A percentile compares a stretch with the other conserved stretches of the same genome.
phyloP scores from a whole-genome alignment of 1,284 basidiomycete species.

The Rhodotorula sp. region DNA sequence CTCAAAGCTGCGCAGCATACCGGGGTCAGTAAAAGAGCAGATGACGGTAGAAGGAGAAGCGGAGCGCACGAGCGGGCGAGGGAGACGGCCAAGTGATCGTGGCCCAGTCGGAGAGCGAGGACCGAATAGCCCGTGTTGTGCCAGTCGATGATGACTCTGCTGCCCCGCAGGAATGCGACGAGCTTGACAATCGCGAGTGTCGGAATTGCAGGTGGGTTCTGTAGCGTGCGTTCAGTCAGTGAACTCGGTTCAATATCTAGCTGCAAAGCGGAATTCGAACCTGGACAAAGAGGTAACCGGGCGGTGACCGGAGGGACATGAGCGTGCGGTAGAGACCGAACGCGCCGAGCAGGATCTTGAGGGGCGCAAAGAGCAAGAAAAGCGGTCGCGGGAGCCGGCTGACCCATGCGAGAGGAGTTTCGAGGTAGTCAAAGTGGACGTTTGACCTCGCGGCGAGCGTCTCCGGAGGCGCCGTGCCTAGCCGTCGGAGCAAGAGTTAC shows the following conservation, averaged over 20 bases:
- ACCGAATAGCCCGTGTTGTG: slow-evolving; percentile 97
- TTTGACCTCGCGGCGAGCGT: slow-evolving; percentile 64
- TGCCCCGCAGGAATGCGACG: slow-evolving; percentile 61
- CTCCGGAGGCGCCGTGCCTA: slow-evolving; percentile 72
- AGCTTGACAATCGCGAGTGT: slow-evolving; percentile 83
- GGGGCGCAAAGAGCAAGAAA: slow-evolving; percentile 74
- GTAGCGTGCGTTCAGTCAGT: slow-evolving; percentile 22
- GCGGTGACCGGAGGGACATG: slow-evolving; percentile 62
- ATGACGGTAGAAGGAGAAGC: background rate
- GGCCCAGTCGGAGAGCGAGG: slow-evolving; percentile 75
- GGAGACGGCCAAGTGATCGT: slow-evolving; percentile 66
- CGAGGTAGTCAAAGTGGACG: slow-evolving; percentile 66
- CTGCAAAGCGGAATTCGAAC: slow-evolving; percentile 54
- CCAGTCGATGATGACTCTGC: slow-evolving; percentile 95
- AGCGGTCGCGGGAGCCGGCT: slow-evolving; percentile 57
- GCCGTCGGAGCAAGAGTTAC: background rate
- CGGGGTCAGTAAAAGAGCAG: background rate
- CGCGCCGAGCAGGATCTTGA: slow-evolving; percentile 75
- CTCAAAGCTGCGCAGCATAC: slow-evolving; percentile 66
- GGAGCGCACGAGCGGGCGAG: slow-evolving; percentile 66
- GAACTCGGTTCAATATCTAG: background rate
- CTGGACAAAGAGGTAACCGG: slow-evolving; percentile 87
- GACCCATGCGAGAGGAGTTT: slow-evolving; percentile 63
- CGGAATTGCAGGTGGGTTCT: slow-evolving; percentile 97
- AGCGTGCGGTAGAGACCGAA: slow-evolving; percentile 63